phyloP scores from a whole-genome alignment of 352 stramenopile species.

The Phytophthora meadii region DNA sequence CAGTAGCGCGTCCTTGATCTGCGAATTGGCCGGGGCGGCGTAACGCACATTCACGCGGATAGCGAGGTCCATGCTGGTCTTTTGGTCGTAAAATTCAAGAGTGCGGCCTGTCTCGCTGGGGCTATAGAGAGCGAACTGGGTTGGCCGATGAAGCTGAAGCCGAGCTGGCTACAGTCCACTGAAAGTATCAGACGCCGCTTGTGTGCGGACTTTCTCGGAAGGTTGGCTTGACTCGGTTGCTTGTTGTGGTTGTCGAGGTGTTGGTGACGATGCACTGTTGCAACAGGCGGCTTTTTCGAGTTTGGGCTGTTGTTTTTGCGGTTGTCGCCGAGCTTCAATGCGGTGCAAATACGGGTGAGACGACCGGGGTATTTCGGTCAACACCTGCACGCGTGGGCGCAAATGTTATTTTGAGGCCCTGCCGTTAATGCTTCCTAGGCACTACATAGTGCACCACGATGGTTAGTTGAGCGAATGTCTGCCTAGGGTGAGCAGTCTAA shows the following conservation, averaged over 20 bases:
- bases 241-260: slow-evolving; percentile 9
- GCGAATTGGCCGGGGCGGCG: slow-evolving; percentile 80
- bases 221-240: neutral
- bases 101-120: slow-evolving; percentile 31
- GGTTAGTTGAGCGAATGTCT: slow-evolving; percentile 10
- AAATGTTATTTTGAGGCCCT: slow-evolving; percentile 48
- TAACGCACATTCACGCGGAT: slow-evolving; percentile 91
- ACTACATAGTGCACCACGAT: neutral
- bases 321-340: slow-evolving; percentile 16
- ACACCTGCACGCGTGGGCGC: slow-evolving; percentile 2
- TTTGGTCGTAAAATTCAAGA: slow-evolving; percentile 13
- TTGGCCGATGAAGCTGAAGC: slow-evolving; percentile 10
- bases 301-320: slow-evolving; percentile 31
- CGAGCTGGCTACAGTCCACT: slow-evolving; percentile 23
- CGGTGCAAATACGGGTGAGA: slow-evolving; percentile 23
- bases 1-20: slow-evolving; percentile 88
- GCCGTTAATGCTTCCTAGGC: slow-evolving; percentile 28
- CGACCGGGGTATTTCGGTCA: slow-evolving; percentile 42
- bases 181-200: slow-evolving; percentile 24
- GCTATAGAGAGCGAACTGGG: slow-evolving; percentile 4
- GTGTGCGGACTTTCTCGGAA: slow-evolving; percentile 31
- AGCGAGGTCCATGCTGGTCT: slow-evolving; percentile 74
- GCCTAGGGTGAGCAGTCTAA: too few relatives aligned
- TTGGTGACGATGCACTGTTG: slow-evolving; percentile 21
- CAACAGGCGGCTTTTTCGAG: slow-evolving; percentile 33